These are phyloP conservation scores for Hanseniaspora singularis DNA, from an alignment of 805 yeast genomes.

Conservation along the genomic window DNA sequence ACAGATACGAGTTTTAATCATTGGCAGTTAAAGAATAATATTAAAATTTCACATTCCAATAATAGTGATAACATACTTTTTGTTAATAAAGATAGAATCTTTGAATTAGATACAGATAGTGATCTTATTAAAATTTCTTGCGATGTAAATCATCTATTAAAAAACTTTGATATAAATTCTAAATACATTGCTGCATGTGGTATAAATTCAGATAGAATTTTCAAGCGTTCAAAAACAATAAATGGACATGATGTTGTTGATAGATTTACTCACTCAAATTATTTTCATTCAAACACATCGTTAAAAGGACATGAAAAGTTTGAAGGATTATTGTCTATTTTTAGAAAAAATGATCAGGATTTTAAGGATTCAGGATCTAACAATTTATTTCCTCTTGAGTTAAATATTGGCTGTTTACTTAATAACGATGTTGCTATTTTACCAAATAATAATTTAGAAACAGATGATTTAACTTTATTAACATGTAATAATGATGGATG, in stretches of 20 bases:
- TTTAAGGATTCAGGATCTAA: background rate
- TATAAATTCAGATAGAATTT: background rate
- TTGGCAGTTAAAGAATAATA: constrained; percentile 12
- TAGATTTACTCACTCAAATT: too few species aligned
- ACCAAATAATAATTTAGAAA: background rate
- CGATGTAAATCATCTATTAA: background rate
- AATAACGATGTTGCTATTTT: background rate
- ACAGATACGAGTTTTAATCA: constrained; percentile 3
- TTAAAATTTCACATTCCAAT: too few species aligned
- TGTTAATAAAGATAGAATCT: background rate
- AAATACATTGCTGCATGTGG: constrained; percentile 10
- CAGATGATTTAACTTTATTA: background rate
- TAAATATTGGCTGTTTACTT: background rate
- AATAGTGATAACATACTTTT: background rate
- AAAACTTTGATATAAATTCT: constrained; percentile 4
- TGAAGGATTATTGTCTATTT: background rate
- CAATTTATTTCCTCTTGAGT: background rate
- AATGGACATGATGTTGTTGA: background rate
- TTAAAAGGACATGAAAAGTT: too few species aligned
- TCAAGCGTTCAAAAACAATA: background rate
- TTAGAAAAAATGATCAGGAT: background rate
- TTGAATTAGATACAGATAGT: background rate
- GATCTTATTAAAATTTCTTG: background rate
- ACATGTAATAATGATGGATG: background rate
- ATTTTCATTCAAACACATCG: too few species aligned